These are phyloP conservation scores for Porphyrellus cyaneotinctus DNA, from an alignment of 768 basidiomycete species.

Conservation along the genomic window DNA sequence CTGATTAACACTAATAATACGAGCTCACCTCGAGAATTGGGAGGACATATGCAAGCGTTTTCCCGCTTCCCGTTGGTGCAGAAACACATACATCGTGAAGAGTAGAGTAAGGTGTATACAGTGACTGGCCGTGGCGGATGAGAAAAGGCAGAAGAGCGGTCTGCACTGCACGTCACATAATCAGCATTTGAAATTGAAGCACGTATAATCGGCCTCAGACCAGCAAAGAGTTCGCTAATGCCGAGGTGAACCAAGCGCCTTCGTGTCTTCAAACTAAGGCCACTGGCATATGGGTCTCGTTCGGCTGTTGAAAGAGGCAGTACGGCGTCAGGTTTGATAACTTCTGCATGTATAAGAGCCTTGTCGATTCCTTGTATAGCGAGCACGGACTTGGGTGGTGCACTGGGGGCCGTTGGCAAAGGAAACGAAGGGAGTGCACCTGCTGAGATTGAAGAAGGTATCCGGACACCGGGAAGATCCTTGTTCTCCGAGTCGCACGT, in stretches of 20 bases:
- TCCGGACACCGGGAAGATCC: background rate
- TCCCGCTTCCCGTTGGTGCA: constrained; percentile 97
- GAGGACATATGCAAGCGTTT: constrained; percentile 93
- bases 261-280: constrained; percentile 56
- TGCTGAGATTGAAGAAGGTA: constrained; percentile 14
- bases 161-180: constrained; percentile 59
- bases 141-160: constrained; percentile 82
- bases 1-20: background rate
- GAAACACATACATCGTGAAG: constrained; percentile 88
- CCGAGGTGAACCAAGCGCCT: constrained; percentile 70
- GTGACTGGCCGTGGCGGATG: constrained; percentile 43
- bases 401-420: constrained; percentile 57
- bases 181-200: constrained; percentile 11
- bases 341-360: constrained; percentile 63
- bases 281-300: constrained; percentile 38
- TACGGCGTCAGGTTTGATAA: constrained; percentile 54
- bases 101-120: constrained; percentile 65
- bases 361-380: constrained; percentile 76
- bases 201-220: constrained; percentile 39
- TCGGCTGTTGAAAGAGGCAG: constrained; percentile 40
- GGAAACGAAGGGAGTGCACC: constrained; percentile 65
- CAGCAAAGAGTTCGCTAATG: constrained; percentile 85
- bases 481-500: background rate
- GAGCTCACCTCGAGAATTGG: constrained; percentile 79
- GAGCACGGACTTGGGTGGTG: constrained; percentile 66